Evolutionary conservation across 148 eudicot genomes (phyloP), one percentile per base, ranked within the genome.

Genomic region (Hydrangea macrophylla): DNA sequence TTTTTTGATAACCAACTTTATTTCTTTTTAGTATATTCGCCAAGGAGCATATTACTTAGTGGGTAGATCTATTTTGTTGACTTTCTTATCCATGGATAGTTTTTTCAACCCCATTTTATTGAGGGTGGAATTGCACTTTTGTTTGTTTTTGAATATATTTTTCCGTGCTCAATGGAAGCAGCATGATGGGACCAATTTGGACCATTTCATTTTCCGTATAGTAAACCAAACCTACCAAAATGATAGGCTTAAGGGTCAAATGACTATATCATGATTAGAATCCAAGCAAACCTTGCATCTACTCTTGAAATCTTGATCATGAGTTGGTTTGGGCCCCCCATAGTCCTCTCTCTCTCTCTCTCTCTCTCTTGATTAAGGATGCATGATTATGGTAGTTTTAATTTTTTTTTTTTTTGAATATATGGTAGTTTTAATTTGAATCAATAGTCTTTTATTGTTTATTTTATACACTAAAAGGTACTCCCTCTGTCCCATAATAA

Each of bases 61-160:
- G 8, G 50, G 68, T 64, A 20, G 58, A 1, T 30, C n/a, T 33
- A n/a, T 31, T 65, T 51, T 32, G 59, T 32, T 65, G 69, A 65
- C 59, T 65, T 53, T 33, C 32, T 44, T 32, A 6, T 27, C 15
- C 37, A 26, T 5, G 12, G 5, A 7, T 39, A 28, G 10, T 9
- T 25, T 30, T 32, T 12, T 22, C 30, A 2, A 2, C 25, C 22
- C 15, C 23, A 27, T 24, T 35, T 44, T 54, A 5, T 24, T 8
- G 15, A 27, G 5, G 59, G 9, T 28, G 39, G 45, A 61, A 61
- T 45, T 59, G 62, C 23, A 32, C 5, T 9, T 5, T 4, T 33
- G 31, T 33, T 32, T 2, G 1, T 33, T 33, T 5, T 18, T 18
- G n/a, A 6, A 35, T 8, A 35, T 35, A 48, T 48, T 48, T 48